Percentiles rank a stretch among this genome's conserved stretches.
Evolutionary conservation across 441 rosid species (phyloP).

Genomic region (Aleurites moluccanus): DNA sequence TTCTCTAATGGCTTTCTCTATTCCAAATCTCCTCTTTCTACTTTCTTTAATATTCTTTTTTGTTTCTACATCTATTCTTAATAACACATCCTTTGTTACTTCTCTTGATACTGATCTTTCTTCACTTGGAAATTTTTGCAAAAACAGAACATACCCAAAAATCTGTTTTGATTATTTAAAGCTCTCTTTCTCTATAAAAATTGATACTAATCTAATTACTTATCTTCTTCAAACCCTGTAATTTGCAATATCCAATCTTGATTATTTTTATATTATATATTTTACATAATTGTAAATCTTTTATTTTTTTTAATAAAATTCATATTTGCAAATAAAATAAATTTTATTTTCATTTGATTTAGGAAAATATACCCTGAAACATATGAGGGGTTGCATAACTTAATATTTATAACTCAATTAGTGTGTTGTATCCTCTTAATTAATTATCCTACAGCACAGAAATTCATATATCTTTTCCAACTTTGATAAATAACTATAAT

Average conservation of each 20-base stretch:
- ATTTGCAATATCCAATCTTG: slow-evolving; percentile 59
- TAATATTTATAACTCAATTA: too few species aligned
- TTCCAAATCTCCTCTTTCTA: slow-evolving; percentile 28
- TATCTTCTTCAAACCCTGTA: slow-evolving; percentile 60
- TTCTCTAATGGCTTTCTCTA: slow-evolving; percentile 40
- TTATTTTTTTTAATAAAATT: too few species aligned
- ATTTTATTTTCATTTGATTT: too few species aligned
- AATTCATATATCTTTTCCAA: too few species aligned
- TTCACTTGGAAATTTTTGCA: slow-evolving; percentile 47
- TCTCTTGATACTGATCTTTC: slow-evolving; percentile 36
- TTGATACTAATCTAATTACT: slow-evolving; percentile 50
- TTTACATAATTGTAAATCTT: too few species aligned
- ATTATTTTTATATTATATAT: too few species aligned
- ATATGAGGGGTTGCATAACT: too few species aligned
- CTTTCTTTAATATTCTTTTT: slow-evolving; percentile 36
- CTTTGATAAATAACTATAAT: too few species aligned
- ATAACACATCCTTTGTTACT: slow-evolving; percentile 23
- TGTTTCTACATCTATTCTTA: slow-evolving; percentile 18
- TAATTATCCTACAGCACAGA: too few species aligned
- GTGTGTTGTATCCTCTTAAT: too few species aligned
- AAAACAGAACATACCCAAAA: slow-evolving; percentile 59
- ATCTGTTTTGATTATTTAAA: slow-evolving; percentile 61
- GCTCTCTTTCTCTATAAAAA: slow-evolving; percentile 64
- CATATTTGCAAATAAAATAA: too few species aligned
- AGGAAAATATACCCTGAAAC: too few species aligned